Conservation (phyloP, 257 asterid genomes). For the Solanum appendiculatum region DNA sequence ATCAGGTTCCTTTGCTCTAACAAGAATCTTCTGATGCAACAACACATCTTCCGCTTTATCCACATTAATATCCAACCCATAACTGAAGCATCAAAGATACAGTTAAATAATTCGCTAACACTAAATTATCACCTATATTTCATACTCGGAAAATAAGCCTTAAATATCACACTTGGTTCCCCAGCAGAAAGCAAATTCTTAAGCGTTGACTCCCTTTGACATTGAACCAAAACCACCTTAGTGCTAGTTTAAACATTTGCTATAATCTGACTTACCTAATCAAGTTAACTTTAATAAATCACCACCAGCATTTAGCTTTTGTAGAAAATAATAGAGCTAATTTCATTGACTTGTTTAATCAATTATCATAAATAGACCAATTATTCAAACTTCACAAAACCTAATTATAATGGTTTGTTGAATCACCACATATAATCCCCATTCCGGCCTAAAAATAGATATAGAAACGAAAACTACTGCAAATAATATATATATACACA, state of each 20-base stretch:
- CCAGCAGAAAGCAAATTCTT: not conserved
- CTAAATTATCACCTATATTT: not conserved
- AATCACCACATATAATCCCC: not conserved
- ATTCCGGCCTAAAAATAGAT: not conserved
- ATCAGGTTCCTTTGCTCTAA: conserved; percentile 65
- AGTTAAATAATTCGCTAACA: not conserved
- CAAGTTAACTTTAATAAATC: not conserved
- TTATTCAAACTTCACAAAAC: not conserved
- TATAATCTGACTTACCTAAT: not conserved
- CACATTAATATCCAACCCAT: conserved; percentile 68
- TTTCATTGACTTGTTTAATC: not conserved
- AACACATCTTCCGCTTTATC: conserved; percentile 85
- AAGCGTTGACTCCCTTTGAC: not conserved
- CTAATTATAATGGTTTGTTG: not conserved
- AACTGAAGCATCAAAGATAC: conserved; percentile 30
- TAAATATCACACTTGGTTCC: not conserved
- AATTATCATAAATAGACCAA: not conserved
- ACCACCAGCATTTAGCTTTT: not conserved
- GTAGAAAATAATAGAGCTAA: not conserved
- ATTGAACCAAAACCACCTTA: not conserved
- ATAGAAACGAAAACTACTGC: not conserved
- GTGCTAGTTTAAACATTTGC: not conserved
- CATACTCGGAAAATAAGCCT: too few relatives aligned
- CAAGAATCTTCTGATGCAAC: conserved; percentile 74
- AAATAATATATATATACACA: not conserved